phyloP scores from a whole-genome alignment of 2,329 filamentous ascomycete genomes.

The Colletotrichum plurivorum region DNA sequence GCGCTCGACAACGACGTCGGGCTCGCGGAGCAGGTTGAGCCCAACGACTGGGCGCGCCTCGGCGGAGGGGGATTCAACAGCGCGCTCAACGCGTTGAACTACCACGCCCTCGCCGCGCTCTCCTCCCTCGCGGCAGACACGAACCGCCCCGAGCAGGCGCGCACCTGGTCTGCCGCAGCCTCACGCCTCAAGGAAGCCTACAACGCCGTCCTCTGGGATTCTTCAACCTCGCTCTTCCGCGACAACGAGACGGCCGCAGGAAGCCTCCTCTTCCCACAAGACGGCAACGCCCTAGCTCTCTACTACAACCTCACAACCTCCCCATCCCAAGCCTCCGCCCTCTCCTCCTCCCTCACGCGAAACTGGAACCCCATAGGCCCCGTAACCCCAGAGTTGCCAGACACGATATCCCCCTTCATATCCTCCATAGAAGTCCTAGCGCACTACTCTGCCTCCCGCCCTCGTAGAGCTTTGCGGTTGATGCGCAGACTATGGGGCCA shows the following conservation, averaged over 20 bases:
- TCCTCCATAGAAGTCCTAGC: constrained; percentile 51
- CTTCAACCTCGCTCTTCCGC: constrained; percentile 58
- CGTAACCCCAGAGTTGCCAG: constrained; percentile 50
- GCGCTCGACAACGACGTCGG: constrained; percentile 38
- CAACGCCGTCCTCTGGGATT: constrained; percentile 62
- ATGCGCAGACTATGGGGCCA: constrained; percentile 48
- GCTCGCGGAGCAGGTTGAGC: constrained; percentile 39
- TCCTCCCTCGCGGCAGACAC: constrained; percentile 41
- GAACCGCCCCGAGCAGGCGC: constrained; percentile 21
- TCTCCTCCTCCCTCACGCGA: constrained; percentile 41
- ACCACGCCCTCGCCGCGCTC: constrained; percentile 46
- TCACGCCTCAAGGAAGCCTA: constrained; percentile 50
- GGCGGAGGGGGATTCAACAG: constrained; percentile 49
- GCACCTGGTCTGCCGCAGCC: constrained; percentile 31
- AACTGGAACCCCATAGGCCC: constrained; percentile 50
- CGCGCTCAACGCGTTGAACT: constrained; percentile 50
- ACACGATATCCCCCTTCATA: constrained; percentile 55
- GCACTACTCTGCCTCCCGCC: constrained; percentile 45
- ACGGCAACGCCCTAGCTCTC: constrained; percentile 64
- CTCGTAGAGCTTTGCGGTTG: constrained; percentile 47
- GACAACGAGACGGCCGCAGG: constrained; percentile 61
- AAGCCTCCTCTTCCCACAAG: constrained; percentile 59
- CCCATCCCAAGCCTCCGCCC: constrained; percentile 30
- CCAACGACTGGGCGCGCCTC: constrained; percentile 50
- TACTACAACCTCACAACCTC: constrained; percentile 44